Evolutionary conservation across 164 flowering plant genomes (phyloP), one percentile per base, ranked within the genome.

Genomic region (Paratinospora sagittata): DNA sequence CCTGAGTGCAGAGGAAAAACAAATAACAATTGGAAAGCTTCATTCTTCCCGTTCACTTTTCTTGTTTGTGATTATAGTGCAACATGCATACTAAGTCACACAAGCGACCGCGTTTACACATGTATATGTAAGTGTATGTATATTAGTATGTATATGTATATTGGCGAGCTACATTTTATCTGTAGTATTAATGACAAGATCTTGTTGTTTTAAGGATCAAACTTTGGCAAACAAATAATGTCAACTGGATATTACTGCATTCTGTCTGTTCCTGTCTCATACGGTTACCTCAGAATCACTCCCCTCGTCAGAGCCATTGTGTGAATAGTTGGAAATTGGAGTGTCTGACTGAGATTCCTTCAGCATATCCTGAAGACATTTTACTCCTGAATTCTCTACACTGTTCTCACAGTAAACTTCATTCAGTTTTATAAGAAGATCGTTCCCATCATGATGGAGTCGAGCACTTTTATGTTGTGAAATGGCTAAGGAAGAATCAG

Each of bases 291-390:
- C 79, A 2, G 63, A 72, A 49, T 75, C 74, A 70, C 62, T 63
- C 65, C 80, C 87, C 43, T 76, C 82, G 2, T 23, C 26, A 37
- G 71, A 75, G 61, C 67, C 72, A 72, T 55, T 30, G 11, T 14
- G 21, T 8, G 85, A 83, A 74, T 71, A 49, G 21, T 52, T 16
- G 3, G 88, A 81, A 68, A 60, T 57, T 74, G 84, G 71, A 6
- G 78, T 58, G 52, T 85, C 86, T 57, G 95, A 81, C 23, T 84
- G 78, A 63, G 84, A 75, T 27, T 85, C 87, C 33, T 70, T 72
- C 61, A 87, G 74, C 68, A 87, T 68, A 68, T 87, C 90, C 64
- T 78, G 81, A 33, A 85, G 82, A 75, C 84, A 79, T 81, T 78
- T 88, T 65, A 66, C 75, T 45, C 63, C 74, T 62, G 74, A 63